Percentiles rank a stretch among this genome's conserved stretches.
phyloP scores from a whole-genome alignment of 2,329 filamentous ascomycete genomes.

The Lasiodiplodia gonubiensis region DNA sequence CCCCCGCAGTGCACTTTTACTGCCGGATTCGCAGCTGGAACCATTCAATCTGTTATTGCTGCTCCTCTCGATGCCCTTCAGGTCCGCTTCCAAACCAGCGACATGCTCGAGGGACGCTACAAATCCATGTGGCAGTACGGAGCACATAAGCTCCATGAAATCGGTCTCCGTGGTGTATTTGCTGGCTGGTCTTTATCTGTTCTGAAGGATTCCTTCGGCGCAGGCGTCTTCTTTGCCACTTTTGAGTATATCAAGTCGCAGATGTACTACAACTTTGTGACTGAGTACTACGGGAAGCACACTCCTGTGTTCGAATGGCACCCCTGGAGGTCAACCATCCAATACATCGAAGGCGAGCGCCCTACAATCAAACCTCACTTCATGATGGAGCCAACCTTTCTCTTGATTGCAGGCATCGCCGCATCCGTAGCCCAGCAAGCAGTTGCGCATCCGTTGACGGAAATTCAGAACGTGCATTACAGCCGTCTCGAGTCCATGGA shows the following conservation, averaged over 20 bases:
- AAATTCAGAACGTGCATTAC: slow-evolving; percentile 75
- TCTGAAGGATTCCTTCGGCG: slow-evolving; percentile 71
- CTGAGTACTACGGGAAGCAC: slow-evolving; percentile 67
- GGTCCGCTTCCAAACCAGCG: slow-evolving; percentile 70
- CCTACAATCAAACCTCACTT: slow-evolving; percentile 74
- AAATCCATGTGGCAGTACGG: slow-evolving; percentile 76
- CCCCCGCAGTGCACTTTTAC: slow-evolving; percentile 67
- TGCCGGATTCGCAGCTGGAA: slow-evolving; percentile 72
- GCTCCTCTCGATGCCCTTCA: slow-evolving; percentile 79
- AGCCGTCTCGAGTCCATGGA: slow-evolving; percentile 75
- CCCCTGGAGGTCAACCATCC: slow-evolving; percentile 32
- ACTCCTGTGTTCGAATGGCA: slow-evolving; percentile 16
- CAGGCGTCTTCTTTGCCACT: slow-evolving; percentile 73
- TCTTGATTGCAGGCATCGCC: slow-evolving; percentile 70
- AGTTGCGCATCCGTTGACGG: slow-evolving; percentile 72
- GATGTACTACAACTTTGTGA: slow-evolving; percentile 72
- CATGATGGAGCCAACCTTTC: slow-evolving; percentile 73
- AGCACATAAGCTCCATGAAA: slow-evolving; percentile 69
- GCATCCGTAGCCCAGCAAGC: slow-evolving; percentile 73
- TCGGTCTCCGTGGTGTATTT: slow-evolving; percentile 74
- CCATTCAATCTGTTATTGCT: slow-evolving; percentile 72
- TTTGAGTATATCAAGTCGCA: slow-evolving; percentile 81
- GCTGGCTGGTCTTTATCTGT: slow-evolving; percentile 74
- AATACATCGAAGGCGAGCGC: slow-evolving; percentile 34
- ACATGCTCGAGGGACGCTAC: slow-evolving; percentile 64